Percentiles rank a stretch among this genome's conserved stretches.
phyloP scores from a whole-genome alignment of 345 rosid genomes.

The Citrus australasica region DNA sequence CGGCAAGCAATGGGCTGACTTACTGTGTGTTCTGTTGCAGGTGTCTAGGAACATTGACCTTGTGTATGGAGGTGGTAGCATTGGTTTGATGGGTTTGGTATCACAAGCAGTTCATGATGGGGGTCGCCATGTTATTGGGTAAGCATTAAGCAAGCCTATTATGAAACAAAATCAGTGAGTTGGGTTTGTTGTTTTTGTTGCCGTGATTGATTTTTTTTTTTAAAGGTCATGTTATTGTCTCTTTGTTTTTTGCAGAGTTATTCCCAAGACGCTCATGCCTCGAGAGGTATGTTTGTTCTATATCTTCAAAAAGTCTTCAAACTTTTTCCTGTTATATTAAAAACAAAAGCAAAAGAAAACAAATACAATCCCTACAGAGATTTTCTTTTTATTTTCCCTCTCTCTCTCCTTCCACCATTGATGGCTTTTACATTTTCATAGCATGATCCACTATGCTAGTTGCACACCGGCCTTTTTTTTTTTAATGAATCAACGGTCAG shows the following conservation, averaged over 20 bases:
- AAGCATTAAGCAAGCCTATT: slow-evolving; percentile 5
- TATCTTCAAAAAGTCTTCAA: slow-evolving; percentile 35
- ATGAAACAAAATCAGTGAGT: slow-evolving; percentile 27
- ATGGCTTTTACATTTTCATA: slow-evolving; percentile 19
- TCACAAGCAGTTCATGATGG: slow-evolving; percentile 99
- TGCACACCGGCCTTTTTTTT: not conserved
- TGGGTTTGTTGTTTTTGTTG: slow-evolving; percentile 12
- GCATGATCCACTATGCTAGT: slow-evolving; percentile 21
- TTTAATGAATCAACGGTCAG: too few species aligned
- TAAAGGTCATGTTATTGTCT: slow-evolving; percentile 71
- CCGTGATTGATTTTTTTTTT: slow-evolving; percentile 17
- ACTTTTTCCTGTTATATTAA: slow-evolving; percentile 31
- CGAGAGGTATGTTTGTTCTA: slow-evolving; percentile 89
- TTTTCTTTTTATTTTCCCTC: slow-evolving; percentile 1
- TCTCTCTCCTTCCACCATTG: not conserved
- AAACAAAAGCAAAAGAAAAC: not conserved
- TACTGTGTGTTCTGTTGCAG: slow-evolving; percentile 31
- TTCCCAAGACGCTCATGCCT: slow-evolving; percentile 99
- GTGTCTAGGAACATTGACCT: slow-evolving; percentile 96
- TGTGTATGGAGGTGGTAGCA: slow-evolving; percentile 99
- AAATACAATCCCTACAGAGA: slow-evolving; percentile 4
- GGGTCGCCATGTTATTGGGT: slow-evolving; percentile 99
- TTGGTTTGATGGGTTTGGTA: slow-evolving; percentile 98
- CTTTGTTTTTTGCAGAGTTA: slow-evolving; percentile 61
- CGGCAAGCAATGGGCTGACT: too few species aligned